Conservation (phyloP, 2,329 filamentous ascomycete species). For the Ascochyta lentis region DNA sequence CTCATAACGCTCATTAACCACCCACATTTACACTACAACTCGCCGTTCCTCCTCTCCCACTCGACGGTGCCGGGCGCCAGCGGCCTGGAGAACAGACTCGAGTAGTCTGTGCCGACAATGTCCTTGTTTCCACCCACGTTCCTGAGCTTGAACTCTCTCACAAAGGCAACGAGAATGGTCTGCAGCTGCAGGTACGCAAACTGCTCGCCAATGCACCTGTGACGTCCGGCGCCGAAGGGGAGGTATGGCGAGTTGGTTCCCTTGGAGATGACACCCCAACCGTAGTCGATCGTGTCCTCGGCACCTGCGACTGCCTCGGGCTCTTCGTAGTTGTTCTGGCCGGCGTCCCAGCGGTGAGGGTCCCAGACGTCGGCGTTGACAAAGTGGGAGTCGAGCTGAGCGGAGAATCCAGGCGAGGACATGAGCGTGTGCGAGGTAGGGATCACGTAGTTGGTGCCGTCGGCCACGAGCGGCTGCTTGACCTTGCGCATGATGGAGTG, state of each 20-base stretch:
- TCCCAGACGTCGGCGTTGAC: slow-evolving; percentile 84
- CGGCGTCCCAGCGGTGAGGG: slow-evolving; percentile 85
- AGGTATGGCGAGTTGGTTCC: slow-evolving; percentile 89
- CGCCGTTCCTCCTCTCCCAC: slow-evolving; percentile 72
- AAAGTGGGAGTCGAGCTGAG: slow-evolving; percentile 76
- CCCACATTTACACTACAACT: slow-evolving; percentile 21
- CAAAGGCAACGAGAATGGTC: slow-evolving; percentile 79
- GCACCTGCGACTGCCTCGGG: slow-evolving; percentile 63
- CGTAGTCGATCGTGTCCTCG: slow-evolving; percentile 83
- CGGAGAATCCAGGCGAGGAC: slow-evolving; percentile 82
- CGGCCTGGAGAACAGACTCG: slow-evolving; percentile 56
- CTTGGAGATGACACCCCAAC: slow-evolving; percentile 91
- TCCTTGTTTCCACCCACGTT: slow-evolving; percentile 74
- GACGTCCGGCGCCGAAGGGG: slow-evolving; percentile 90
- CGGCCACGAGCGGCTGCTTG: slow-evolving; percentile 83
- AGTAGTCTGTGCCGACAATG: slow-evolving; percentile 73
- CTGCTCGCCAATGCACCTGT: slow-evolving; percentile 95
- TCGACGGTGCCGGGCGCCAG: slow-evolving; percentile 62
- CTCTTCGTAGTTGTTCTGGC: slow-evolving; percentile 54
- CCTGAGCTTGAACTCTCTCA: slow-evolving; percentile 79
- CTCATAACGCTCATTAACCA: slow-evolving; percentile 26
- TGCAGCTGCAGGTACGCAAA: slow-evolving; percentile 93
- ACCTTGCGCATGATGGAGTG: slow-evolving; percentile 95
- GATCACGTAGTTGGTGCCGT: slow-evolving; percentile 82
- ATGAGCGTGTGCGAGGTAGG: slow-evolving; percentile 82